Evolutionary conservation across 805 yeast genomes (phyloP).

Genomic region (Cephaloascus albidus): DNA sequence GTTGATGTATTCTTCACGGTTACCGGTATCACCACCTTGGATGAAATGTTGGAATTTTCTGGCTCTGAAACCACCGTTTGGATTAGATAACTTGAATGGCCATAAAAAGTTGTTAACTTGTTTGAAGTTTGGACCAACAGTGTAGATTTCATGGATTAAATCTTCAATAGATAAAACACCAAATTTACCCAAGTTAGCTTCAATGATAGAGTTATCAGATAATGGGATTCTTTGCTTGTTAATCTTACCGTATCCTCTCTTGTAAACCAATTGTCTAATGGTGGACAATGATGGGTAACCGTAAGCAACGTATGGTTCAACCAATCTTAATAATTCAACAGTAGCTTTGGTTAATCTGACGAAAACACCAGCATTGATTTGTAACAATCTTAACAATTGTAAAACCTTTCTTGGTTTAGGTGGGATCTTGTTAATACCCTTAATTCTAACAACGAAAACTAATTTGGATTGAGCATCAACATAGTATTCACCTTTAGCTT

Average conservation of each 20-base stretch:
- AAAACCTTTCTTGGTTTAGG: conserved; percentile 99
- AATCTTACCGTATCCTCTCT: conserved; percentile 97
- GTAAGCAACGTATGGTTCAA: conserved; percentile 94
- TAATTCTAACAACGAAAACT: conserved; percentile 95
- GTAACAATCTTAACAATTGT: conserved; percentile 87
- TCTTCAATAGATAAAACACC: conserved; percentile 90
- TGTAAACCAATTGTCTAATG: conserved; percentile 87
- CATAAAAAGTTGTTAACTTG: conserved; percentile 97
- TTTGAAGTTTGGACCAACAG: conserved; percentile 98
- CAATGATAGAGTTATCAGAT: conserved; percentile 81
- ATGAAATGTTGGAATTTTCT: conserved; percentile 96
- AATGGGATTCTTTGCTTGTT: conserved; percentile 93
- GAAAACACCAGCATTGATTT: conserved; percentile 91
- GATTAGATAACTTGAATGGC: conserved; percentile 97
- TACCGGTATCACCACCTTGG: conserved; percentile 98
- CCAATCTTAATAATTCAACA: conserved; percentile 81
- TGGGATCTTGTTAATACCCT: conserved; percentile 98
- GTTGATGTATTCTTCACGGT: conserved; percentile 95
- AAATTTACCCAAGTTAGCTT: conserved; percentile 83
- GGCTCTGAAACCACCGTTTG: conserved; percentile 97
- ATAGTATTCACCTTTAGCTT: conserved; percentile 89
- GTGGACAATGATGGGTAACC: conserved; percentile 95
- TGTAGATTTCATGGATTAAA: conserved; percentile 90
- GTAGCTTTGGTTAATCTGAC: conserved; percentile 96
- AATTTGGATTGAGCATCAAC: conserved; percentile 92